Conservation (phyloP, 768 basidiomycete species). For the Hygrocybe coccinea region DNA sequence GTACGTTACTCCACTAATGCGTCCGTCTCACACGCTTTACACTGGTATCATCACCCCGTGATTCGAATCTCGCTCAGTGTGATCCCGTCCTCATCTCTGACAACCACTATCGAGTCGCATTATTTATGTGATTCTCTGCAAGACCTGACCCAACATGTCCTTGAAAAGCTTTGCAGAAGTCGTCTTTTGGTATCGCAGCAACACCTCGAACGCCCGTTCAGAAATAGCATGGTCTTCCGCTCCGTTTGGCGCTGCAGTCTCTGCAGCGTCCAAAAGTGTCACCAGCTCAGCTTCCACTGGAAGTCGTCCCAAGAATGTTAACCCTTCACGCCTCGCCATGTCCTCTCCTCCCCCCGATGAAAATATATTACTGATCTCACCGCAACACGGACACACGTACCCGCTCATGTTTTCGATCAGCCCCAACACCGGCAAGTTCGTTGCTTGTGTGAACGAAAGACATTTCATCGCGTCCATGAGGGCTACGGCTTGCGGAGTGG, state of each 20-base stretch:
- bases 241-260: slow-evolving; percentile 33
- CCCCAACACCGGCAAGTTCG: slow-evolving; percentile 82
- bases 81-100: no score
- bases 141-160: slow-evolving; percentile 38
- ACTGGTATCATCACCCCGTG: no score
- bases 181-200: slow-evolving; percentile 62
- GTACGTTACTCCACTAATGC: no score
- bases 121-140: not conserved
- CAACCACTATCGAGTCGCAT: not conserved
- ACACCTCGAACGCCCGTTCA: slow-evolving; percentile 42
- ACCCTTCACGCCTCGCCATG: slow-evolving; percentile 70
- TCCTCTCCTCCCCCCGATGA: slow-evolving; percentile 89
- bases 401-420: slow-evolving; percentile 99
- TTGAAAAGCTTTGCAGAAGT: slow-evolving; percentile 65
- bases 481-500: slow-evolving; percentile 96
- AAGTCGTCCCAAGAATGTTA: slow-evolving; percentile 79
- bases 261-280: slow-evolving; percentile 77
- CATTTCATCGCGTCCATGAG: slow-evolving; percentile 95
- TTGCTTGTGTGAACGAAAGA: slow-evolving; percentile 88
- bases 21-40: no score
- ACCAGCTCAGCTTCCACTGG: slow-evolving; percentile 94
- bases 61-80: no score
- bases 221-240: slow-evolving; percentile 18
- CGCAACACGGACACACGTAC: slow-evolving; percentile 96
- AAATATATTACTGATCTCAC: slow-evolving; percentile 91